Evolutionary conservation across 192 early-diverging fungal genomes (phyloP), one percentile per base, ranked within the genome.

Genomic region (Pilaira anomala): DNA sequence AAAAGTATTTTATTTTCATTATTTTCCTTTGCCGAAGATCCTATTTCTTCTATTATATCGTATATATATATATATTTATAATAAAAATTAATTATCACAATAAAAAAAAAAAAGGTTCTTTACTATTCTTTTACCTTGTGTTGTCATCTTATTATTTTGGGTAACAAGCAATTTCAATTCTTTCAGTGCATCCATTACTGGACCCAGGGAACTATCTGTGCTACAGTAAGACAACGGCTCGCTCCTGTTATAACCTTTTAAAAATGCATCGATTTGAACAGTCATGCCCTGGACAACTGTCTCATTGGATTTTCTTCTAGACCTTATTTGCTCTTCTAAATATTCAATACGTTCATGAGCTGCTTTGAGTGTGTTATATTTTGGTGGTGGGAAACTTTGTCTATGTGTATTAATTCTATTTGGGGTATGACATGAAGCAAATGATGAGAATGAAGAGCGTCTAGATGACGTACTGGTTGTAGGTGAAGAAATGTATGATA

Each of bases 381-480:
- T 58, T 22, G 18, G 33, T 42, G 53, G 28, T 25, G 56, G 56
- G 14, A 58, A 16, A 25, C 56, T 58, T 1, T 42, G 29, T 42
- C 33, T 40, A 11, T 40, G 39, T 24, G 33, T 18, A 7, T 19
- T 29, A 14, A 33, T 57, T 3, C n/a, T 24, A 25, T 6, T 25
- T 24, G 21, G 19, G 3, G 33, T 21, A 42, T 58, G 36, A 4
- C 33, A n/a, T 58, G 56, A 58, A 6, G 56, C 19, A 21, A 58
- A 14, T 3, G 56, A 58, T 22, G 56, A 58, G 41, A 58, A 58
- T 16, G 56, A 58, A 11, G 56, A 58, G 8, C 56, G 19, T 42
- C 56, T 58, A 24, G 56, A 58, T n/a, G 29, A 40, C 33, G 21
- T 22, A 58, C 39, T 58, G 19, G 29, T 58, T 40, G 56, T 58